phyloP scores from a whole-genome alignment of 805 yeast species.

The Naumovozyma baii region DNA sequence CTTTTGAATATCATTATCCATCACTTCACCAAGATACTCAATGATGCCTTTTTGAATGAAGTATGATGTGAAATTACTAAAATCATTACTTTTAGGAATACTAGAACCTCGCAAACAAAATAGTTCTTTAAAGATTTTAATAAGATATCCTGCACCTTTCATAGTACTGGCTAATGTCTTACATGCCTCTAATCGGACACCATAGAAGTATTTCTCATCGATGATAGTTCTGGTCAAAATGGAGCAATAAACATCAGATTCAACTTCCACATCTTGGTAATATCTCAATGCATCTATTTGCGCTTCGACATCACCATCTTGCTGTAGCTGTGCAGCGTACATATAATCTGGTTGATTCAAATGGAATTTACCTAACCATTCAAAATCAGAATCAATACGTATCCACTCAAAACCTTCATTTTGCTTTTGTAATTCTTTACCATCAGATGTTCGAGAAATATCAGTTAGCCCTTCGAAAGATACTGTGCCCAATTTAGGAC shows the following conservation, averaged over 20 bases:
- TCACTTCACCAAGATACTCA: slow-evolving; percentile 46
- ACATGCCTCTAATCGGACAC: slow-evolving; percentile 83
- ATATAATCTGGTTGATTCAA: slow-evolving; percentile 89
- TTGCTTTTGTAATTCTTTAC: slow-evolving; percentile 24
- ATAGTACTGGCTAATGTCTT: slow-evolving; percentile 46
- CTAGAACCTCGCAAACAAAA: slow-evolving; percentile 61
- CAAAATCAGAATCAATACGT: slow-evolving; percentile 94
- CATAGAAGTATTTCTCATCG: slow-evolving; percentile 81
- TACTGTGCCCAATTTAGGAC: slow-evolving; percentile 57
- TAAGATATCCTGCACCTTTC: slow-evolving; percentile 59
- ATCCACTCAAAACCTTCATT: slow-evolving; percentile 96
- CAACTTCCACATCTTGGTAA: slow-evolving; percentile 52
- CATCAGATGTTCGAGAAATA: slow-evolving; percentile 43
- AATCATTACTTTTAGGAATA: slow-evolving; percentile 76
- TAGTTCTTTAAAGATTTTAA: slow-evolving; percentile 55
- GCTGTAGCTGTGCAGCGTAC: slow-evolving; percentile 88
- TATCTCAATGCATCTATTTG: slow-evolving; percentile 74
- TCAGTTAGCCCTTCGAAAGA: slow-evolving; percentile 53
- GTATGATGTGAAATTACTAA: slow-evolving; percentile 57
- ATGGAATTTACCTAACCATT: slow-evolving; percentile 81
- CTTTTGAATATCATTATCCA: slow-evolving; percentile 49
- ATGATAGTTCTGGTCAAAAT: slow-evolving; percentile 67
- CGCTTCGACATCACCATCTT: slow-evolving; percentile 94
- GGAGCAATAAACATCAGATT: slow-evolving; percentile 60
- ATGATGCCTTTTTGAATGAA: slow-evolving; percentile 66